Evolutionary conservation across 225 moss, liverwort and hornwort species (phyloP).

Genomic region (Climacium dendroides): DNA sequence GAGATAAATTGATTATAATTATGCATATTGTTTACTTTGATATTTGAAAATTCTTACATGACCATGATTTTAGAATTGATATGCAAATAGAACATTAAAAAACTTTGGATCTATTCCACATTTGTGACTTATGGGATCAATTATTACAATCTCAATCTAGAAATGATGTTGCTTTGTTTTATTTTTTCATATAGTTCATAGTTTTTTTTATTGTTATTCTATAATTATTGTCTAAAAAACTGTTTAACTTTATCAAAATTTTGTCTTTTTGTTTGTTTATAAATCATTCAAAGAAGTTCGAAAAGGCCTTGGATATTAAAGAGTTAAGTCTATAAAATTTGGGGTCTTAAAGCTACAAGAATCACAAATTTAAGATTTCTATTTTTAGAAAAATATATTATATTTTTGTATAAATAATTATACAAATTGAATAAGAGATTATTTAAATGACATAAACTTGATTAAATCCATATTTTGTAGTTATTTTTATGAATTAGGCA

Average conservation of each 20-base stretch:
- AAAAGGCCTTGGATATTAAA: background rate
- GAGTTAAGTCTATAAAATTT: background rate
- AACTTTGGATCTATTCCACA: background rate
- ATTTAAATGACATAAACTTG: no score
- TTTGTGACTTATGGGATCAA: no score
- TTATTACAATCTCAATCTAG: no score
- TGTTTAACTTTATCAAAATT: rapidly evolving
- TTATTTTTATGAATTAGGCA: background rate
- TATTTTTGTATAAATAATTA: no score
- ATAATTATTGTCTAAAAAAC: no score
- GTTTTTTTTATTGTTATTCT: background rate
- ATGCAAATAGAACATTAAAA: no score
- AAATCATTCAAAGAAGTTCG: no score
- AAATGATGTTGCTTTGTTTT: background rate
- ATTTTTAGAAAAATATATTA: no score
- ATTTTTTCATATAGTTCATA: background rate
- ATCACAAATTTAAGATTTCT: background rate
- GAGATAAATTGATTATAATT: background rate
- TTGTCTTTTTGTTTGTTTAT: background rate
- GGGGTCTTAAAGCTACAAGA: no score
- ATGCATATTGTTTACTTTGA: background rate
- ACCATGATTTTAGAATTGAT: background rate
- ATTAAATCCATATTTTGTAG: no score
- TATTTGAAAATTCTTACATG: background rate
- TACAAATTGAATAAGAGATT: background rate